Evolutionary conservation across 768 basidiomycete species (phyloP), one percentile per base, ranked within the genome.

Genomic region (Kwoniella europaea): DNA sequence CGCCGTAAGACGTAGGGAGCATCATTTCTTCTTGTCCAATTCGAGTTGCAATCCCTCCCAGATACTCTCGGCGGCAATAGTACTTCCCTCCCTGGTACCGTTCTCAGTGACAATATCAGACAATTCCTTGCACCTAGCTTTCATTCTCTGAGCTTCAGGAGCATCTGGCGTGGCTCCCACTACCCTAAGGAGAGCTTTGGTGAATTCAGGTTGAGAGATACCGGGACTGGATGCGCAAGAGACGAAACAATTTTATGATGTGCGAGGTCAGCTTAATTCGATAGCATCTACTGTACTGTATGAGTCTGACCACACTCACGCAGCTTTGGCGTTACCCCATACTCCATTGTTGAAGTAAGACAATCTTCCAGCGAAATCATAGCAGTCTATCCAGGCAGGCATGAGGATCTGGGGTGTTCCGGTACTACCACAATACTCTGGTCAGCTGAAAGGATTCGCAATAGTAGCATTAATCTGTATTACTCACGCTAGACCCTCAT

Each of bases 351-450:
- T 56, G 55, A 69, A 53, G 42, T 63, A 58, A 4, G 56, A 15
- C 15, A 63, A 41, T 35, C 68, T 24, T 22, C 41, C 50, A 9
- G 61, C 68, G 46, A 63, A 63, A 27, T 69, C 68, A 55, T 63
- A 69, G 18, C 68, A 69, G 62, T 69, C 68, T 54, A 69, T 10
- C 68, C 68, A 69, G 29, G 68, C 68, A 57, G 68, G 68, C 54
- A 69, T 55, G 18, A 69, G 35, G 43, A 69, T 42, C 20, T 69
- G 68, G 2, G 68, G 68, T 9, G 57, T 42, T 29, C 57, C 57
- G 35, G 35, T 59, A 35, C 57, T 29, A 35, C 1, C 35, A 0
- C 35, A 35, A 35, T 6, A 35, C 35, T 35, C 35, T 35, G 35
- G 35, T 35, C 35, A 35, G 6, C 35, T 35, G 35, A 35, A 35